Base-by-base conservation (phyloP, 495 filamentous ascomycete genomes). In the Lindgomyces ingoldianus region DNA sequence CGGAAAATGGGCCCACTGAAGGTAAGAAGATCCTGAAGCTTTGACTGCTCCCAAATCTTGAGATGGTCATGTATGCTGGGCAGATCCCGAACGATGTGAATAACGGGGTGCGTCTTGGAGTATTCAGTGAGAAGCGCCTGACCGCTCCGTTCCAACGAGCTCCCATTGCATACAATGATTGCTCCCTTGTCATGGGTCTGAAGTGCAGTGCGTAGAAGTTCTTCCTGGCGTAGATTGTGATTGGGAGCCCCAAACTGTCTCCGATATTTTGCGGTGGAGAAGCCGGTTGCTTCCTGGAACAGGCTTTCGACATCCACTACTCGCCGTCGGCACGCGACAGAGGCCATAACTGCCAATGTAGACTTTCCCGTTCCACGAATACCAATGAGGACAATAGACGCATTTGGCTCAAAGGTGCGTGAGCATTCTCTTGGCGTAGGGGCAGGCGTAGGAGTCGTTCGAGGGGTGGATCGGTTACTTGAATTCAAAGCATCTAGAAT, bases 281-380 rank as follows among this genome's bases (percentile, higher is more conserved):
- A 78, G 4, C 89, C 87, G 0, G 86, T 88, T 0, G 79, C 75
- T 49, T 89, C 83, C 44, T 87, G 82, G 63, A 93, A 93, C 55
- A 83, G 85, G 62, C 83, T 81, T 69, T 91, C 89, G 53, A 85
- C 83, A 57, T 89, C 89, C 48, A 91, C 84, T 22, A 93, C 79
- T 22, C 86, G 83, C 12, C 88, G 82, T 14, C 84, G 83, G 16
- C 88, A 86, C 62, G 86, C 81, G 21, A 87, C 87, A 2, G 89
- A 87, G n/a, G 87, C 84, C 48, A 93, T 89, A 65, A 92, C 85
- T 1, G 86, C 89, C 11, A 93, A 79, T 18, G 87, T 90, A 4
- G 88, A 85, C 72, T 92, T 92, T 14, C 89, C 89, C 4, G 87
- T 86, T 2, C 90, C 89, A 18, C 87, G 86, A 56, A 88, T 84